Evolutionary conservation across 1,284 basidiomycete species (phyloP).

Genomic region (Papiliotrema flavescens): DNA sequence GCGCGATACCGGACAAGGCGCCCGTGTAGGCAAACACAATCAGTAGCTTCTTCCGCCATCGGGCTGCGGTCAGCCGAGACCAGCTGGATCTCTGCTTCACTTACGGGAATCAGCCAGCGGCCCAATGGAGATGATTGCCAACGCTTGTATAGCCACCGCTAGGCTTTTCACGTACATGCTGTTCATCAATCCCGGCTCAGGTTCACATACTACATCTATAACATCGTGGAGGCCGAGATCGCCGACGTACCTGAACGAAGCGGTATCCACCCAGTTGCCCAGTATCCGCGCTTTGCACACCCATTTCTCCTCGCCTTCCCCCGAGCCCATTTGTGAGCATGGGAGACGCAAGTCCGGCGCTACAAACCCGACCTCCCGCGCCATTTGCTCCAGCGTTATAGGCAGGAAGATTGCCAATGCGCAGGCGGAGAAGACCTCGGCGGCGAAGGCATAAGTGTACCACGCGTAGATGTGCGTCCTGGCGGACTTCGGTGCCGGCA

Average conservation of each 20-base stretch:
- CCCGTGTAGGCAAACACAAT: constrained; percentile 70
- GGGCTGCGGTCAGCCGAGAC: constrained; percentile 53
- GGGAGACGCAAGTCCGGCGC: constrained; percentile 30
- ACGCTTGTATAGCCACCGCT: constrained; percentile 78
- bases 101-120: constrained; percentile 78
- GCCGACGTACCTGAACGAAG: constrained; percentile 71
- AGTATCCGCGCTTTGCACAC: constrained; percentile 41
- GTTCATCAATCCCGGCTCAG: not conserved
- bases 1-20: constrained; percentile 61
- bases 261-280: constrained; percentile 75
- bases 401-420: constrained; percentile 46
- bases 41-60: constrained; percentile 71
- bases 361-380: constrained; percentile 39
- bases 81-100: constrained; percentile 31
- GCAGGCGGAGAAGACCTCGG: constrained; percentile 45
- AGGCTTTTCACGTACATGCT: constrained; percentile 82
- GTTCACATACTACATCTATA: not conserved
- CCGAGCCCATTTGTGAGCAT: constrained; percentile 19
- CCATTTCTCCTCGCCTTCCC: constrained; percentile 1
- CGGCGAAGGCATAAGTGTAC: constrained; percentile 47
- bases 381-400: constrained; percentile 47
- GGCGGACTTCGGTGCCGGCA: not conserved
- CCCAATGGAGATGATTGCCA: constrained; percentile 86
- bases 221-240: not conserved
- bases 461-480: constrained; percentile 34